phyloP scores from a whole-genome alignment of 768 basidiomycete species.

The Phaeotremella skinneri region DNA sequence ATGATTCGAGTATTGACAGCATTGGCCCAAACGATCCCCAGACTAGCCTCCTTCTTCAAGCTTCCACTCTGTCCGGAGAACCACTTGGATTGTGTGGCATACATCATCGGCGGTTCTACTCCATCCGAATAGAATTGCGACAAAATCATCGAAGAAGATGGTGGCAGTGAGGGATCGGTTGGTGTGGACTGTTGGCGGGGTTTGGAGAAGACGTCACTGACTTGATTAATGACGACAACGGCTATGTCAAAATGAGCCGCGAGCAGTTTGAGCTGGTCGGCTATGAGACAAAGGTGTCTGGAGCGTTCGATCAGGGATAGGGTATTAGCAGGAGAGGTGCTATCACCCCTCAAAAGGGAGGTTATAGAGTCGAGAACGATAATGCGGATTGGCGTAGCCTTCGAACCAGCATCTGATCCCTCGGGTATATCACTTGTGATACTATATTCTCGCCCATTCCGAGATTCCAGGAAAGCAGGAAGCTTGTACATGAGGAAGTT shows the following conservation, averaged over 20 bases:
- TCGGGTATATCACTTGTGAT: slow-evolving; percentile 24
- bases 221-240: slow-evolving; percentile 84
- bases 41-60: slow-evolving; percentile 69
- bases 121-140: slow-evolving; percentile 24
- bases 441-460: slow-evolving; percentile 7
- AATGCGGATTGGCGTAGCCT: slow-evolving; percentile 63
- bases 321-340: slow-evolving; percentile 53
- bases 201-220: slow-evolving; percentile 68
- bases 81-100: slow-evolving; percentile 71
- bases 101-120: slow-evolving; percentile 55
- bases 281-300: slow-evolving; percentile 65
- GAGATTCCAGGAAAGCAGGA: slow-evolving; percentile 45
- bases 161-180: slow-evolving; percentile 19
- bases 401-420: neutral
- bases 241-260: slow-evolving; percentile 66
- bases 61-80: slow-evolving; percentile 68
- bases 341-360: slow-evolving; percentile 73
- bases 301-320: slow-evolving; percentile 66
- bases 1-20: slow-evolving; percentile 82
- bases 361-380: slow-evolving; percentile 84
- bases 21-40: slow-evolving; percentile 93
- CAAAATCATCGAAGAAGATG: neutral
- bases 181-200: neutral
- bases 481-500: slow-evolving; percentile 52
- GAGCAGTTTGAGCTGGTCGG: slow-evolving; percentile 67